phyloP scores from a whole-genome alignment of 1,284 basidiomycete species.

The Golubevia sp. region DNA sequence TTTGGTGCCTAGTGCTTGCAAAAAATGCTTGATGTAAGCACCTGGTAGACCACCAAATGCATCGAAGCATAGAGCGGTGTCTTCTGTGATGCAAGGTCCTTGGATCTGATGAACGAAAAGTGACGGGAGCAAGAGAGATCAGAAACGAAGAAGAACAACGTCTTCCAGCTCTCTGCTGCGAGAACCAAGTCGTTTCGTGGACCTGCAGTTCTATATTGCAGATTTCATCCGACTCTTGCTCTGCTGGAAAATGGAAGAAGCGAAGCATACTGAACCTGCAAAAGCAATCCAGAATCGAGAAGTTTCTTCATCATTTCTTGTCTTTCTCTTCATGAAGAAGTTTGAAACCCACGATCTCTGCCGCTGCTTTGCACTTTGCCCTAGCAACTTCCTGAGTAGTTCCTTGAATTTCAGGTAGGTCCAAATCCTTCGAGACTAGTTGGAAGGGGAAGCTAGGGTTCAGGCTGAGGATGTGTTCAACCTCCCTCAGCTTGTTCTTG shows the following conservation, averaged over 20 bases:
- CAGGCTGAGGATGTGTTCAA: slow-evolving; percentile 72
- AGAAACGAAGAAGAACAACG: background rate
- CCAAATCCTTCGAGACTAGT: slow-evolving; percentile 12
- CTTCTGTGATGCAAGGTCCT: slow-evolving; percentile 91
- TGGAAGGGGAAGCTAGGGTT: slow-evolving; percentile 19
- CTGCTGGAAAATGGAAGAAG: too few species aligned
- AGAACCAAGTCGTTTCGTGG: too few species aligned
- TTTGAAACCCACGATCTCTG: slow-evolving; percentile 70
- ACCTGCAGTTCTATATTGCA: too few species aligned
- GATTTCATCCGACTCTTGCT: too few species aligned
- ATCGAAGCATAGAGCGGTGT: slow-evolving; percentile 89
- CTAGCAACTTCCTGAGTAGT: slow-evolving; percentile 85
- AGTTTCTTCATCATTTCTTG: too few species aligned
- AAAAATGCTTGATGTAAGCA: slow-evolving; percentile 86
- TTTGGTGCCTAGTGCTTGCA: slow-evolving; percentile 30
- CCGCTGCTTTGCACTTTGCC: slow-evolving; percentile 84
- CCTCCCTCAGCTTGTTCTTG: slow-evolving; percentile 88
- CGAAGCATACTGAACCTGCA: too few species aligned
- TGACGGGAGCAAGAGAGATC: slow-evolving; percentile 3
- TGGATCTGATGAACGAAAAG: slow-evolving; percentile 66
- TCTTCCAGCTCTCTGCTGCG: too few species aligned
- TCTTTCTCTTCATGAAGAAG: too few species aligned
- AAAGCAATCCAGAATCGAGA: too few species aligned
- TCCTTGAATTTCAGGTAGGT: slow-evolving; percentile 93
- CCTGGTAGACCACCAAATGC: slow-evolving; percentile 89